These are phyloP conservation scores for Boletus smithii DNA, from an alignment of 1,284 basidiomycete species.

Conservation along the genomic window DNA sequence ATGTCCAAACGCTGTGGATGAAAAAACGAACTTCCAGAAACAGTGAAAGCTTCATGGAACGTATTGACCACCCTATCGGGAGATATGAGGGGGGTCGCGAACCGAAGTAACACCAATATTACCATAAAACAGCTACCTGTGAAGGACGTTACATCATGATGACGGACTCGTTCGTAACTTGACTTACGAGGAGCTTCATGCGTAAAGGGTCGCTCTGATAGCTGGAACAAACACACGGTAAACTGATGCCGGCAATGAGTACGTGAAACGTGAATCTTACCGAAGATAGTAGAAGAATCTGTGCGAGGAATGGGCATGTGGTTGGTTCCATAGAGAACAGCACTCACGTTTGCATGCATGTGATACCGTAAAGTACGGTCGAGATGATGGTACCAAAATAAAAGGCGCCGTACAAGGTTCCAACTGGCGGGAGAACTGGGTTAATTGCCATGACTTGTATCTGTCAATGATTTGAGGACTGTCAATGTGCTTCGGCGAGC, in stretches of 20 bases:
- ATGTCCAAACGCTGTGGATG: neutral
- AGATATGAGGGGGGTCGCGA: neutral
- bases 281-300: conserved; percentile 17
- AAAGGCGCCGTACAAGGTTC: neutral
- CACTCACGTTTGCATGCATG: conserved; percentile 20
- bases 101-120: neutral
- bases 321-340: no score
- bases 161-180: no score
- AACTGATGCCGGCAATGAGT: neutral
- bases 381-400: conserved; percentile 5
- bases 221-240: neutral
- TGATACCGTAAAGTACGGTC: conserved; percentile 10
- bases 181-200: conserved; percentile 15
- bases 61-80: neutral
- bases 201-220: conserved; percentile 7
- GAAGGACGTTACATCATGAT: neutral
- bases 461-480: no score
- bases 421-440: neutral
- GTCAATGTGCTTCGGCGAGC: no score
- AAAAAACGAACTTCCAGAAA: neutral
- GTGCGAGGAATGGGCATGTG: no score
- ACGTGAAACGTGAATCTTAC: neutral
- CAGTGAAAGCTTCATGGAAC: neutral
- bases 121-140: conserved; percentile 11
- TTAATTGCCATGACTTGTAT: no score